phyloP scores from a whole-genome alignment of 1,139 yeast species.

The Groenewaldozyma sp. region DNA sequence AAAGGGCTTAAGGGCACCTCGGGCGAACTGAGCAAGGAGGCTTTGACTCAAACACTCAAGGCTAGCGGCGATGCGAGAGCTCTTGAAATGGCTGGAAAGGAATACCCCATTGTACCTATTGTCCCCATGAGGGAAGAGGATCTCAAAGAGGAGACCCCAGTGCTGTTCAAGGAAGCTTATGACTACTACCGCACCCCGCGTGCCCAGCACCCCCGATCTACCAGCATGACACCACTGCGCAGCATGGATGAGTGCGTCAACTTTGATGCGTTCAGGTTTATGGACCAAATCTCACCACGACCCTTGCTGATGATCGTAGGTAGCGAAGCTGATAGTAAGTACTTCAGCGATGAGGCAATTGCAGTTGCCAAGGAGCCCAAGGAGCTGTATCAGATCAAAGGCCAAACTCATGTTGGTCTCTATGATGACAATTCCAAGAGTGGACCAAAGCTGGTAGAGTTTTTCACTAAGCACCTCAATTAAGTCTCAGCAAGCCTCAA shows the following conservation, averaged over 20 bases:
- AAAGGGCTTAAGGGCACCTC: neutral
- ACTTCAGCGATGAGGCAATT: constrained; percentile 4
- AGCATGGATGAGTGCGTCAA: constrained; percentile 1
- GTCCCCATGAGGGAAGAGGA: neutral
- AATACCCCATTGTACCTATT: neutral
- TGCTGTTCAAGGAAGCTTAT: neutral
- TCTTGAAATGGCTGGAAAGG: neutral
- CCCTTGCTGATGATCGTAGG: constrained; percentile 5
- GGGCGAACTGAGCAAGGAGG: neutral
- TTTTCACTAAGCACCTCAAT: constrained; percentile 3
- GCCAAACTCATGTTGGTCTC: constrained; percentile 1
- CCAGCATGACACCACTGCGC: neutral
- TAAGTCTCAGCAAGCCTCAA: no score
- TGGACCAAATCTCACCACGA: constrained; percentile 3
- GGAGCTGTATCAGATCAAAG: constrained; percentile 3
- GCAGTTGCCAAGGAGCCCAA: constrained; percentile 3
- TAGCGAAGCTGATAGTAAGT: neutral
- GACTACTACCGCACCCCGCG: constrained; percentile 3
- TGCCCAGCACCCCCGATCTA: constrained; percentile 3
- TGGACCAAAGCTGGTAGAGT: constrained; percentile 5
- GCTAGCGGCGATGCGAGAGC: neutral
- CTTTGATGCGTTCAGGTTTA: neutral
- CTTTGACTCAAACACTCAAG: neutral
- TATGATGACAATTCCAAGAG: constrained; percentile 1
- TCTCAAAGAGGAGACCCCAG: neutral